Evolutionary conservation across 2,329 filamentous ascomycete genomes (phyloP).

Genomic region (Fusarium armeniacum): DNA sequence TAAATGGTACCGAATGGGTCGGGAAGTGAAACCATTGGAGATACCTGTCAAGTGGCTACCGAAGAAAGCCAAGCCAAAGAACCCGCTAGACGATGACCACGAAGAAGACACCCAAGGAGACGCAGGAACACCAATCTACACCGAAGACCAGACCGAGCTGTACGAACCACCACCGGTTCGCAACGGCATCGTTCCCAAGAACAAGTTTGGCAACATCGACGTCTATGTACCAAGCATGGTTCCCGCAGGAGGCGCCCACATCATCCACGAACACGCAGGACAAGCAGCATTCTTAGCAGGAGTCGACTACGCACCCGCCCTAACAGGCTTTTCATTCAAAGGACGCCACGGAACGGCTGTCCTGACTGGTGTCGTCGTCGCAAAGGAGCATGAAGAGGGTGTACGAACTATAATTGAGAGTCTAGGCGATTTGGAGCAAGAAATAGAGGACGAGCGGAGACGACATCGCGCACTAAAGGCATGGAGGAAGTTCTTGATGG

Average conservation of each 20-base stretch:
- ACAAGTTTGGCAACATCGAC: constrained; percentile 94
- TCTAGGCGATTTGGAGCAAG: constrained; percentile 74
- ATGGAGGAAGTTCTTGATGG: constrained; percentile 77
- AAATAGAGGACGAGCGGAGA: constrained; percentile 76
- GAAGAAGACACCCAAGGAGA: constrained; percentile 52
- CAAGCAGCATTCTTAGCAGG: constrained; percentile 81
- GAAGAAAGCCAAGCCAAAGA: constrained; percentile 58
- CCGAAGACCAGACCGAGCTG: constrained; percentile 74
- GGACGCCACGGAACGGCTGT: constrained; percentile 89
- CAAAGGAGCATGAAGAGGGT: constrained; percentile 78
- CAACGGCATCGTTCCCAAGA: constrained; percentile 84
- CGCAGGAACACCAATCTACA: constrained; percentile 70
- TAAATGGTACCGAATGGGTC: constrained; percentile 91
- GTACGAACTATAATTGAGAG: constrained; percentile 77
- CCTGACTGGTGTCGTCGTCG: constrained; percentile 81
- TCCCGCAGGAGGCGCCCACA: constrained; percentile 82
- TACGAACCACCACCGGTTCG: constrained; percentile 84
- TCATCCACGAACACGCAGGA: constrained; percentile 71
- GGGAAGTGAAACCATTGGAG: constrained; percentile 82
- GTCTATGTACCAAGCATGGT: constrained; percentile 94
- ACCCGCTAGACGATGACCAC: constrained; percentile 46
- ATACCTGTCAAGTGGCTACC: constrained; percentile 83
- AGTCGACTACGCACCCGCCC: constrained; percentile 89
- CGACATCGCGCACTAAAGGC: constrained; percentile 80
- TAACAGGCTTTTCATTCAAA: constrained; percentile 91